These are phyloP conservation scores for Phyllosticta citriasiana DNA, from an alignment of 2,329 filamentous ascomycete genomes.

Conservation along the genomic window DNA sequence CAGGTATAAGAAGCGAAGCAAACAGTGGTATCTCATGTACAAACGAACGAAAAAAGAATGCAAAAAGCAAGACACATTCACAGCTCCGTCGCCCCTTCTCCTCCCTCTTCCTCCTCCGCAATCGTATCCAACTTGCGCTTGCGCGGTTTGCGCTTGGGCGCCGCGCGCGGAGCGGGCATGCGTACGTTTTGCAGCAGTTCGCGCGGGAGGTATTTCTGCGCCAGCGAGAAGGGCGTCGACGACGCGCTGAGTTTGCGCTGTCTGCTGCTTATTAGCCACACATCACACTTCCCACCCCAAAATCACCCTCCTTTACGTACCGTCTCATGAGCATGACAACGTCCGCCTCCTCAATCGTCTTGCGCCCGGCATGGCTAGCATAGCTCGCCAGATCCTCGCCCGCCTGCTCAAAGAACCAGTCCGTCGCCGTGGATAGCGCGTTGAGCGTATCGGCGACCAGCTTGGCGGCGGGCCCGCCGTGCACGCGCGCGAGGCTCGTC, in stretches of 20 bases:
- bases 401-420: slow-evolving; percentile 87
- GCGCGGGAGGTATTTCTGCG: slow-evolving; percentile 68
- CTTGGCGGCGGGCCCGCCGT: slow-evolving; percentile 55
- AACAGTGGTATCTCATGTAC: slow-evolving; percentile 30
- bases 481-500: slow-evolving; percentile 58
- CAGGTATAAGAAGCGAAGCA: slow-evolving; percentile 7
- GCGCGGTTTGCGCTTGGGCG: slow-evolving; percentile 30
- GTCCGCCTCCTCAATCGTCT: slow-evolving; percentile 78
- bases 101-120: slow-evolving; percentile 29
- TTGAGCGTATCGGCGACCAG: slow-evolving; percentile 64
- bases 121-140: slow-evolving; percentile 32
- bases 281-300: slow-evolving; percentile 2
- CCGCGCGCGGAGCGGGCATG: slow-evolving; percentile 45
- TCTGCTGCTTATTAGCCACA: slow-evolving; percentile 41
- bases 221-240: slow-evolving; percentile 75
- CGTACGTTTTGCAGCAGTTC: slow-evolving; percentile 76
- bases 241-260: slow-evolving; percentile 64
- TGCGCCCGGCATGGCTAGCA: slow-evolving; percentile 70
- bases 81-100: slow-evolving; percentile 15
- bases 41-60: slow-evolving; percentile 2
- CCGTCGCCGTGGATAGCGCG: slow-evolving; percentile 68
- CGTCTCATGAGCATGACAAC: slow-evolving; percentile 73
- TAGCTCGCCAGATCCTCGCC: slow-evolving; percentile 72
- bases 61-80: slow-evolving; percentile 12
- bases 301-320: slow-evolving; percentile 52